A percentile compares a stretch with the other conserved stretches of the same genome.
Evolutionary conservation across 176 grass and related monocot genomes (phyloP).

Genomic region (Aegilops tauschii): DNA sequence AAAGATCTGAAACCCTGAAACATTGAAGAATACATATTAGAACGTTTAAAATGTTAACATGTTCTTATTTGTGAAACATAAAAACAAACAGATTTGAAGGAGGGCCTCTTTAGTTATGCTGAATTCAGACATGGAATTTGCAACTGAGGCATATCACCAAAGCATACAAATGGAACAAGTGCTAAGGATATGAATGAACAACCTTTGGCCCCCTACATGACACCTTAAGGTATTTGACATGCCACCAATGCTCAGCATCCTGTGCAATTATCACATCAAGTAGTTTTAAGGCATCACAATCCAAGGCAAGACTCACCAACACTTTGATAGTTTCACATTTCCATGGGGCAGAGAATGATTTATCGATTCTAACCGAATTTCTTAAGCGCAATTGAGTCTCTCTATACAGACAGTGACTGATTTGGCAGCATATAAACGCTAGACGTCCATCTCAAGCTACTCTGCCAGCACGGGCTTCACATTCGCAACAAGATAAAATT

Average conservation of each 20-base stretch:
- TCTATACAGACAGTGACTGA: background rate
- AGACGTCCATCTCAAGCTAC: background rate
- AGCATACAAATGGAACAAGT: background rate
- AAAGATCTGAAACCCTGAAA: constrained; percentile 77
- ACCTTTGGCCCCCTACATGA: background rate
- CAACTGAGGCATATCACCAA: background rate
- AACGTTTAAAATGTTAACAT: background rate
- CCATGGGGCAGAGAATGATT: background rate
- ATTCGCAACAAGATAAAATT: background rate
- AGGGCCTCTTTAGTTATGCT: background rate
- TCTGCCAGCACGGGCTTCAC: background rate
- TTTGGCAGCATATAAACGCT: background rate
- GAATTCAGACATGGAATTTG: background rate
- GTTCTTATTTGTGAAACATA: background rate
- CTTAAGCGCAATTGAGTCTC: background rate
- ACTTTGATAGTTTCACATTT: background rate
- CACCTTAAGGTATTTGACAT: background rate
- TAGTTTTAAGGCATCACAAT: background rate
- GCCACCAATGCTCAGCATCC: background rate
- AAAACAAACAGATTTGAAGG: background rate
- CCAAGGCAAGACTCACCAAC: background rate
- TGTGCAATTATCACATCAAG: constrained; percentile 1
- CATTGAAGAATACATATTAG: background rate
- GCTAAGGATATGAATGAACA: background rate
- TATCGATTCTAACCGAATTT: background rate